Evolutionary conservation across 352 stramenopile genomes (phyloP), one percentile per base, ranked within the genome.

Genomic region (Pythium phragmitis): DNA sequence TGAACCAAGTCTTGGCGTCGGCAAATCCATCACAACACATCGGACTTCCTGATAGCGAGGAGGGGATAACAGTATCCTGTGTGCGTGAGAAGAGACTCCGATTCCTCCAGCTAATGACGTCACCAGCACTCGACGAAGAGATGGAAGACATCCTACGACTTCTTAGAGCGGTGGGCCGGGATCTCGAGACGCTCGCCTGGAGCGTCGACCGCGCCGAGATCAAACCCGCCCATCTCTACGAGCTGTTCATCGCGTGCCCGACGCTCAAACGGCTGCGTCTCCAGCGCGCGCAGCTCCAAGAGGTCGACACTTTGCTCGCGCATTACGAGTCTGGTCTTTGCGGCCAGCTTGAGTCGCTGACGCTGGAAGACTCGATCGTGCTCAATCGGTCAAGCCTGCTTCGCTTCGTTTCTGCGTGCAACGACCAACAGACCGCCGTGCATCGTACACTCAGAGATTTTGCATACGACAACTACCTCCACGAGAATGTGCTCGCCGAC

Each of bases 401-500:
- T 9, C 36, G 26, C 0, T 54, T 69, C 6, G 26, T 69, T 1
- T 23, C 19, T 2, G 28, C 41, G 3, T 65, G 50, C 41, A 69
- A 69, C 21, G 41, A 65, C 17, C 30, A 9, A 1, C 16, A 17
- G 8, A 49, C 8, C 16, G 16, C 16, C 3, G 14, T 69, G 8
- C 30, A 64, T 34, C 63, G 34, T 28, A 26, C 37, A 2, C 54
- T 69, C 47, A 54, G 56, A 11, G 55, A 69, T 33, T 69, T 69
- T 37, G 55, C 54, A 16, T 69, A 57, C 50, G 63, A 69, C 55
- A 64, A 65, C 33, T 69, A 69, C 34, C 63, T 69, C 33, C 55
- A 69, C 12, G 63, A 63, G 17, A 57, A 19, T 39, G 19, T 65
- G 3, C 34, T 69, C 2, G 42, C 33, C 5, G 55, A 69, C n/a